Percentiles rank a stretch among this genome's conserved stretches.
Evolutionary conservation across 2,329 filamentous ascomycete species (phyloP).

Genomic region (Aspergillus intermedius): DNA sequence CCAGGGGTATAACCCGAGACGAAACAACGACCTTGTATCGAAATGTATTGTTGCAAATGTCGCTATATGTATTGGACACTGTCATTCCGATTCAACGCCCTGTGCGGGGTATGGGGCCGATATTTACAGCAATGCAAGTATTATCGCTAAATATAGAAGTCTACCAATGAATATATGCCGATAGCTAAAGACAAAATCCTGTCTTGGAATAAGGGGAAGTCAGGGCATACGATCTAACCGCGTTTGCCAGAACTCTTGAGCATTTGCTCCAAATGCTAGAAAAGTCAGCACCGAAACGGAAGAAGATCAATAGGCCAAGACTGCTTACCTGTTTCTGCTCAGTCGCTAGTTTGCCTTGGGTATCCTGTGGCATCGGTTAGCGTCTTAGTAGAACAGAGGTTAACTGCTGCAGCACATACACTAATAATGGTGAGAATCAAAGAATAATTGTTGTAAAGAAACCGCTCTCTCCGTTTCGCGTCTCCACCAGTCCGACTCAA

Average conservation of each 20-base stretch:
- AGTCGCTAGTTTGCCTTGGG: constrained; percentile 45
- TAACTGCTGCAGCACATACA: constrained; percentile 32
- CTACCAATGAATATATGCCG: too few species aligned
- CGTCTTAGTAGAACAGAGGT: neutral
- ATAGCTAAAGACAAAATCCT: neutral
- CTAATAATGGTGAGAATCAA: constrained; percentile 88
- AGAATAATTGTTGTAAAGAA: constrained; percentile 94
- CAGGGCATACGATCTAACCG: constrained; percentile 4
- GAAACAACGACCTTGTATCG: too few species aligned
- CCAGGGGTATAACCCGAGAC: too few species aligned
- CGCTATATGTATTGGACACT: too few species aligned
- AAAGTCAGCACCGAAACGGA: constrained; percentile 8
- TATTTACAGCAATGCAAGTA: too few species aligned
- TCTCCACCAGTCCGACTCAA: constrained; percentile 71
- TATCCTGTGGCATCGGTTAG: constrained; percentile 30
- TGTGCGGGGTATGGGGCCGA: too few species aligned
- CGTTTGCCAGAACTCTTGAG: constrained; percentile 31
- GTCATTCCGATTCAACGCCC: too few species aligned
- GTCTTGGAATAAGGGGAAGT: neutral
- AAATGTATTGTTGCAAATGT: too few species aligned
- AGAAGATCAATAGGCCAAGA: neutral
- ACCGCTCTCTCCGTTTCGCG: constrained; percentile 72
- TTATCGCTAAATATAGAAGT: too few species aligned
- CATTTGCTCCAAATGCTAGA: constrained; percentile 36
- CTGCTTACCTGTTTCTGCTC: constrained; percentile 58